Evolutionary conservation across 2,329 filamentous ascomycete species (phyloP), one percentile per base, ranked within the genome.

Genomic region (Sporothrix humicola): DNA sequence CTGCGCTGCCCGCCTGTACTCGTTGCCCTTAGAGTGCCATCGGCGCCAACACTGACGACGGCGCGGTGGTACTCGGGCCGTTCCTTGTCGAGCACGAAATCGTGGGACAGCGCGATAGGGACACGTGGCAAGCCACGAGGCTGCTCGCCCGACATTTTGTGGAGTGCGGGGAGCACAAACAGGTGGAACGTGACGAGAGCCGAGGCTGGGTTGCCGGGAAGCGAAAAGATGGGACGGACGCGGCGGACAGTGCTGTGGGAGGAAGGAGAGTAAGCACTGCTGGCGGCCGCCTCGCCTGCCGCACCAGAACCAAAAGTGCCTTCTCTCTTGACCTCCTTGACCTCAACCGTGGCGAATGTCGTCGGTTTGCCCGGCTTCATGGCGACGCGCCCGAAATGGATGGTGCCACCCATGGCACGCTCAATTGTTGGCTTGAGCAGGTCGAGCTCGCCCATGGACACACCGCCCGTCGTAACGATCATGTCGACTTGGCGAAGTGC

Each of bases 321-420:
- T 5, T 88, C 84, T 23, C 90, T 89, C 1, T 78, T 79, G 75
- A 88, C 87, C 74, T 88, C 85, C 81, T 90, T 91, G 54, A 88
- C 85, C 0, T 93, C 91, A 0, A 98, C 88, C 0, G 94, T 98
- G 2, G 96, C 96, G 81, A 99, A 99, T 0, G 96, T 99, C 0
- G 95, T 98, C 1, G 96, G 96, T 82, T 98, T 99, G 4, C 96
- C 96, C 0, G 96, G 96, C 84, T 99, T 99, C 96, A 99, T 98
- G 72, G 92, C 89, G 2, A 99, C 96, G 2, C 96, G 92, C 31
- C 96, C 96, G 78, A 99, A 99, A 82, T 98, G 96, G 77, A 99
- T 97, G 0, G 91, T 96, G 8, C 96, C 96, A 73, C 94, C 94
- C 0, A 99, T 88, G 1, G 90, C 87, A 58, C 95, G 91, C 84